Base-by-base conservation (phyloP, 169 alveolate species). In the Plasmodium berghei region DNA sequence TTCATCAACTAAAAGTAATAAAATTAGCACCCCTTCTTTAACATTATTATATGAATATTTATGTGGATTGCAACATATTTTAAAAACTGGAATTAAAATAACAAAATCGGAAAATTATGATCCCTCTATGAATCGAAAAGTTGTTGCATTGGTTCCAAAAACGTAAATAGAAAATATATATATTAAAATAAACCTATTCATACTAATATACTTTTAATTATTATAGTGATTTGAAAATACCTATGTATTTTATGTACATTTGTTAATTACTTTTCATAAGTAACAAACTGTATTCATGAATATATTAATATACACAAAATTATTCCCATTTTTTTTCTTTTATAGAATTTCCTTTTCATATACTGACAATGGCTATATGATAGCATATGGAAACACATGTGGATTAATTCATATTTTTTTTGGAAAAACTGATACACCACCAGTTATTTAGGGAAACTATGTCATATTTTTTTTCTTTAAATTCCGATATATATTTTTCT, bases 41-140 rank as follows among this genome's bases (percentile, higher is more conserved):
- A 77, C 64, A 63, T 42, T 77, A 58, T 34, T 77, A 22, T 77
- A 77, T 77, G 89, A 77, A 52, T 77, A 77, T 58, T 45, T 77
- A 26, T 45, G 40, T 58, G 89, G 89, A 45, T 64, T 77, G 16
- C 89, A 77, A 55, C 45, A 56, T 58, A 66, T 77, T 63, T 64
- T 77, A 10, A 77, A 40, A 6, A 66, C 63, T 56, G 89, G 80
- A 42, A 69, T 77, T 9, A 64, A 20, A 55, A 64, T 77, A 1
- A 59, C 45, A 42, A 77, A 46, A 22, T 77, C 89, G 10, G 66
- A 77, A 55, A 34, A 46, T 6, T 46, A 28, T 28, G 89, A 77
- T 40, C 18, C 45, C 12, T 18, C 63, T 16, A 22, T 24, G 10
- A 66, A 34, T 16, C 45, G 62, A 40, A 77, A 64, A 56, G 58